Evolutionary conservation across 148 eudicot genomes (phyloP), one percentile per base, ranked within the genome.

Genomic region (Vaccinium myrtillus): DNA sequence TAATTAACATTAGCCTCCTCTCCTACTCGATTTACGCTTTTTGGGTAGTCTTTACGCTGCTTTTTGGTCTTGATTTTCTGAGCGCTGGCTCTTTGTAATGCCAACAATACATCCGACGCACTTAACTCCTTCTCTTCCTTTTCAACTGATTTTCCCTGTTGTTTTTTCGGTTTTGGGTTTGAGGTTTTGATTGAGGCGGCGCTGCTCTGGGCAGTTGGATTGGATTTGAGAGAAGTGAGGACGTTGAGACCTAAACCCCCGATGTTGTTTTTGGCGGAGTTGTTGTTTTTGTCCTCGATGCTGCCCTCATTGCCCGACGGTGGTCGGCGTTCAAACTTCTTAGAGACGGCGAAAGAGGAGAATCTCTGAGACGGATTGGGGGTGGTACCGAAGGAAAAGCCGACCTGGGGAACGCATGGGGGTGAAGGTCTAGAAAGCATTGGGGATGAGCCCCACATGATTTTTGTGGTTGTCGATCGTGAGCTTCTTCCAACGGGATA

Each of bases 21-120:
- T 15, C 54, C 39, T 49, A 5, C 51, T 5, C 4, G 23, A 19
- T 77, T 59, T n/a, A 15, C 51, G 4, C 19, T 19, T 11, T 27
- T 27, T 27, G 30, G 30, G 39, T 23, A 25, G 6, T 81, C 78
- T 77, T 55, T 67, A 56, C 85, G 87, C 81, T 88, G 89, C 9
- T 74, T 81, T 51, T 30, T 86, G 56, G 65, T 81, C 51, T 30
- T 87, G 63, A 65, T 77, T 84, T 90, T 91, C 58, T 67, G 86
- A 30, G 88, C 92, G 43, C 83, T 79, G 8, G 89, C 93, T 82
- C 77, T 90, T 73, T 87, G 90, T 36, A 93, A 80, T 27, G 93
- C 93, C 87, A 85, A 23, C 49, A 90, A 61, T 21, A 91, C 89
- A 86, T 88, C 93, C 80, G 93, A 86, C 76, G 91, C 93, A 69